Evolutionary conservation across 768 basidiomycete genomes (phyloP), one percentile per base, ranked within the genome.

Genomic region (Tricholomella constricta): DNA sequence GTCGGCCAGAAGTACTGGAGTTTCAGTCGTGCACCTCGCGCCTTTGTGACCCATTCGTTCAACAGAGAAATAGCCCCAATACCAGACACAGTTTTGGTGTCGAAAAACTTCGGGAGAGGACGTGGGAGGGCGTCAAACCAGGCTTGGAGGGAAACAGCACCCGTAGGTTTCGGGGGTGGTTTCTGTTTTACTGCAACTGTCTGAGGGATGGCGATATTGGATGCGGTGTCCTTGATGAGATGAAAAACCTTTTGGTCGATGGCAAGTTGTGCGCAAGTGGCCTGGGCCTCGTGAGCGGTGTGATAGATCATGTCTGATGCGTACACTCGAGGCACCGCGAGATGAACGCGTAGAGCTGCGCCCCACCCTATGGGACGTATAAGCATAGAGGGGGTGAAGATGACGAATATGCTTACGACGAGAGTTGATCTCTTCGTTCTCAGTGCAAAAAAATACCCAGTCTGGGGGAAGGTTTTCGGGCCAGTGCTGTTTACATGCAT

Each of bases 61-160:
- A 89, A 55, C 75, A 78, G 83, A 0, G 70, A 75, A 1, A 80
- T 72, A 0, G 79, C 79, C 45, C 85, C 83, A 50, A 86, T 77
- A 51, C 84, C 79, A 1, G 66, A 54, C 6, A 77, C 78, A 2
- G 73, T 64, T 56, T 74, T 75, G 12, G 74, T 70, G 1, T 72
- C 75, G 9, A 85, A 72, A 10, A 71, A 60, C 53, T 85, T 83
- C 0, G 84, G 81, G 46, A 88, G 79, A 1, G 86, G 88, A 40
- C 77, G 75, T 1, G 87, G 86, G 40, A 90, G 77, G 12, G 79
- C 65, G n/a, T 85, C 85, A 59, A 79, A 86, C 65, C 84, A 89
- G 1, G 67, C 66, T 54, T 85, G 83, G 1, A 89, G 66, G 0
- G 77, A 73, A 36, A 75, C 66, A 2, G 70, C 67, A 32, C 59